Evolutionary conservation across 306 rosid genomes (phyloP).

Genomic region (Echinosophora koreensis): DNA sequence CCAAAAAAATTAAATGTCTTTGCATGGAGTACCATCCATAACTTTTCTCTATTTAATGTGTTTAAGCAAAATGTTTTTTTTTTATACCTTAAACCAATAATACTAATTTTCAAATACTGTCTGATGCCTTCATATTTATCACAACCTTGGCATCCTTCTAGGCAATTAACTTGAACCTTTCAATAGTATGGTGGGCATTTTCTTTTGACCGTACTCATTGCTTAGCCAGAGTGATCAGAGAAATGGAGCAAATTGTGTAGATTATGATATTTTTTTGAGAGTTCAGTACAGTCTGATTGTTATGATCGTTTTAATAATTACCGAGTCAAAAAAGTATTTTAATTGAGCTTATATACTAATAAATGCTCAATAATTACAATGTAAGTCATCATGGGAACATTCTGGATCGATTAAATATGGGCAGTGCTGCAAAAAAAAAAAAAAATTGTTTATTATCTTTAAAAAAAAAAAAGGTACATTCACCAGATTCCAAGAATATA

Average conservation of each 20-base stretch:
- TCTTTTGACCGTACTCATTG: neutral
- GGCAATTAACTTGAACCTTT: too few species aligned
- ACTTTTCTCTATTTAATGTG: too few species aligned
- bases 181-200: too few species aligned
- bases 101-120: too few species aligned
- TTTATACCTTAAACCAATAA: too few species aligned
- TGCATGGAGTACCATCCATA: too few species aligned
- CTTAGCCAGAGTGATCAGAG: neutral
- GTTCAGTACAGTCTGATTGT: neutral
- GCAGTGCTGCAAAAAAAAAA: neutral
- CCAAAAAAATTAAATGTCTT: too few species aligned
- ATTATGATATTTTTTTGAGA: neutral
- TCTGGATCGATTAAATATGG: neutral
- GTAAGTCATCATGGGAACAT: neutral
- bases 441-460: neutral
- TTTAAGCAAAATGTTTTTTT: too few species aligned
- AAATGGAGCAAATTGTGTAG: neutral
- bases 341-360: neutral
- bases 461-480: neutral
- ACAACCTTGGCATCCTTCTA: too few species aligned
- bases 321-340: neutral
- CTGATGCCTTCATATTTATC: too few species aligned
- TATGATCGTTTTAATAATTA: neutral
- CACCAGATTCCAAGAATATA: neutral
- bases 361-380: neutral